Evolutionary conservation across 352 stramenopile genomes (phyloP).

Genomic region (Globisporangium acanthophoron): DNA sequence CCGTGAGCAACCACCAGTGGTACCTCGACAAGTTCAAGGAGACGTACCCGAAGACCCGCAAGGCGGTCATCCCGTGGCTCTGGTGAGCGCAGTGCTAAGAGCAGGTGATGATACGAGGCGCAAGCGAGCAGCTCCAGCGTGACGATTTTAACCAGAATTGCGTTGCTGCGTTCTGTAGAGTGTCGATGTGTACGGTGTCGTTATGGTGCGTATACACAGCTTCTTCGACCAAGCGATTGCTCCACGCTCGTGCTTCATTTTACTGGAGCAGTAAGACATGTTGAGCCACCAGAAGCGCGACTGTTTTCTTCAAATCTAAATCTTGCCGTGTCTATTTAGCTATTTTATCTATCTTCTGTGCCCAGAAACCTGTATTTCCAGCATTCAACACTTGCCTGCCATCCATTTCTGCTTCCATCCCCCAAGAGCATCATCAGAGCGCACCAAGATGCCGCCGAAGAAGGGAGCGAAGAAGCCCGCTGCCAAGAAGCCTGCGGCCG

Average conservation of each 20-base stretch:
- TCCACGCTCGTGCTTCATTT: too few species aligned
- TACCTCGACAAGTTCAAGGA: slow-evolving; percentile 53
- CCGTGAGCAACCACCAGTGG: slow-evolving; percentile 46
- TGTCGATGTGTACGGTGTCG: too few species aligned
- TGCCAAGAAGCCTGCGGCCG: slow-evolving; percentile 38
- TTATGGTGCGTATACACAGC: too few species aligned
- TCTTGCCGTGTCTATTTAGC: neutral
- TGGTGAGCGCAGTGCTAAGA: slow-evolving; percentile 16
- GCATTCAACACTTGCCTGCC: neutral
- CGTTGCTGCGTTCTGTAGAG: too few species aligned
- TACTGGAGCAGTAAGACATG: too few species aligned
- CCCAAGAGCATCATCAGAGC: neutral
- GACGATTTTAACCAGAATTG: too few species aligned
- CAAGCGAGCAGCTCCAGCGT: too few species aligned
- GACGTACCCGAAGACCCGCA: slow-evolving; percentile 28
- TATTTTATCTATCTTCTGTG: neutral
- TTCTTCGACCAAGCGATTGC: too few species aligned
- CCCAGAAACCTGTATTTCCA: neutral
- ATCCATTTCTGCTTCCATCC: neutral
- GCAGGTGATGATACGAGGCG: too few species aligned
- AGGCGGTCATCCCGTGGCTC: slow-evolving; percentile 32
- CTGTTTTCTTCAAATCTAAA: neutral
- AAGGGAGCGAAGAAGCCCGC: slow-evolving; percentile 68
- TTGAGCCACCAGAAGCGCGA: neutral
- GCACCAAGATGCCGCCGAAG: slow-evolving; percentile 59